Conservation (phyloP, 2,329 filamentous ascomycete genomes). For the Arthroderma sp. region DNA sequence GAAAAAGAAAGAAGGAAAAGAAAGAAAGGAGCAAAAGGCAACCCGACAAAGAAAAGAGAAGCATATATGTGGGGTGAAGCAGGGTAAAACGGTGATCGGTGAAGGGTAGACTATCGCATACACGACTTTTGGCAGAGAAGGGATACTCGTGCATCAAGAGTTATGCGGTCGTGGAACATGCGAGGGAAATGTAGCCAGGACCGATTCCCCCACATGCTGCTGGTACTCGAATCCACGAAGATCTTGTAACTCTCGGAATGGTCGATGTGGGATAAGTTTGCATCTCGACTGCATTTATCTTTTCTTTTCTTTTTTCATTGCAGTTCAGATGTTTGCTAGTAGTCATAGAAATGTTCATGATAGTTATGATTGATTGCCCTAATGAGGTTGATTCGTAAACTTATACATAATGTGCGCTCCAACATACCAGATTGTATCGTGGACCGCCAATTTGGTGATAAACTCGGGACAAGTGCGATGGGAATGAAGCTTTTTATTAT, state of each 20-base stretch:
- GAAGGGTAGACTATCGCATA: not conserved
- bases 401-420: slow-evolving; percentile 1
- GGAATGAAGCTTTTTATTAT: not conserved
- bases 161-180: not conserved
- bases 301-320: not conserved
- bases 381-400: slow-evolving; percentile 1
- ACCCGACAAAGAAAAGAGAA: not conserved
- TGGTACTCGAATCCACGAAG: slow-evolving; percentile 1
- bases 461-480: not conserved
- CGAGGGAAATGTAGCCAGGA: not conserved
- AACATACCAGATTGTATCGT: not conserved
- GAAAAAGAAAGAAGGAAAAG: not conserved
- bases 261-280: not conserved
- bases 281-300: not conserved
- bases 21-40: not conserved
- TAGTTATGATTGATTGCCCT: slow-evolving; percentile 1
- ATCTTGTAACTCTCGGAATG: slow-evolving; percentile 2
- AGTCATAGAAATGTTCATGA: slow-evolving; percentile 2
- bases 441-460: not conserved
- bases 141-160: not conserved
- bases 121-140: not conserved
- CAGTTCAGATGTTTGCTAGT: not conserved
- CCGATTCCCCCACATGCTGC: not conserved
- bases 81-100: not conserved
- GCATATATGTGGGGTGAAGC: not conserved